These are phyloP conservation scores for Durio zibethinus DNA, from an alignment of 345 rosid species.

Conservation along the genomic window DNA sequence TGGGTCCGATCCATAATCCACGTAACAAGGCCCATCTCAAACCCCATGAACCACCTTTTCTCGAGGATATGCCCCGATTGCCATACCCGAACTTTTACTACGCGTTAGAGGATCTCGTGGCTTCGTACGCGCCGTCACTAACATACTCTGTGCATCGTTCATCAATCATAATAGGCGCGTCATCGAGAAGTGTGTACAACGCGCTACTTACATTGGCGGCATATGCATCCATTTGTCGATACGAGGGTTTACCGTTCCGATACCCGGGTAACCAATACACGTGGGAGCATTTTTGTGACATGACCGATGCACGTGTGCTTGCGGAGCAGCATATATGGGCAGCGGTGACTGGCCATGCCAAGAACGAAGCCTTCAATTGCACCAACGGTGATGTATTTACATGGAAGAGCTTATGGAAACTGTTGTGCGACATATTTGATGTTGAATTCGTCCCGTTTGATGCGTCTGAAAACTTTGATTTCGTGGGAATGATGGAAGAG, in stretches of 20 bases:
- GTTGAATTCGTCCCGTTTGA: conserved; percentile 29
- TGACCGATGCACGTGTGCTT: conserved; percentile 24
- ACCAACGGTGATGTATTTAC: conserved; percentile 33
- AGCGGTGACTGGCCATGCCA: background rate
- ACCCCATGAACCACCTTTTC: too few species aligned
- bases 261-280: conserved; percentile 27
- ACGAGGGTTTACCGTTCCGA: conserved; percentile 25
- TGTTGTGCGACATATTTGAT: conserved; percentile 15
- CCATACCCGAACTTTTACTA: conserved; percentile 7
- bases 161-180: conserved; percentile 36
- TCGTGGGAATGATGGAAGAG: conserved; percentile 15
- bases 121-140: conserved; percentile 14
- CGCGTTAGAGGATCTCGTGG: conserved; percentile 31
- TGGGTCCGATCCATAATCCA: too few species aligned
- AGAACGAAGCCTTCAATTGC: conserved; percentile 38
- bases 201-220: conserved; percentile 19
- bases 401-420: conserved; percentile 33
- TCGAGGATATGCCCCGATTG: too few species aligned
- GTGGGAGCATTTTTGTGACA: conserved; percentile 37
- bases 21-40: too few species aligned
- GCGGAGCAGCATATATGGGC: conserved; percentile 44
- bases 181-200: conserved; percentile 27
- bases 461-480: conserved; percentile 30
- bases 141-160: conserved; percentile 29
- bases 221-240: conserved; percentile 30